Base-by-base conservation (phyloP, 2,329 filamentous ascomycete species). In the Gnomoniopsis sp. region DNA sequence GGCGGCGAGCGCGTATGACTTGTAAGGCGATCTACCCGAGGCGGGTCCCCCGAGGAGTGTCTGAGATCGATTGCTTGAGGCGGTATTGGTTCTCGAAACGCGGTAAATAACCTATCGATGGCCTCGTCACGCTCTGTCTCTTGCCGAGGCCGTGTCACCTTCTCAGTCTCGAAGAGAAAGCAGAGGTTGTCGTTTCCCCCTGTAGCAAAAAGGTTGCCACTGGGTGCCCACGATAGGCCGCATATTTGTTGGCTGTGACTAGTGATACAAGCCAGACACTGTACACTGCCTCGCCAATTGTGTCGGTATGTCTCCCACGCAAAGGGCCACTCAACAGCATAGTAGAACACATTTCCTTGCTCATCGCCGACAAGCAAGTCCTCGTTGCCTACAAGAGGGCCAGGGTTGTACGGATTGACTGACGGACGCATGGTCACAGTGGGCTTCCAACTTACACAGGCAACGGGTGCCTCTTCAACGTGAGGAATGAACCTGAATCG, bases 111-210 rank as follows among this genome's bases (percentile, higher is more conserved):
- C 23, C 36, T 49, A 6, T 63, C 57, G 1, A 53, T 51, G 11
- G 50, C 36, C n/a, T 46, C 48, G 14, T 53, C 56, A n/a, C 34
- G 44, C 14, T 44, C 52, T 11, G 8, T 23, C 8, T 41, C 55
- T 15, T 53, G 49, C n/a, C 47, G 14, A 34, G 59, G 46, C 14
- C 41, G 34, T 52, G 64, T 68, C 19, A 93, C 76, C 44, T 84
- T 80, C 50, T 82, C 79, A 2, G 84, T 82, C 55, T 93, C 85
- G 71, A 96, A 96, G 2, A 98, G 79, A 65, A 87, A 89, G 68
- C 93, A 96, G 3, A 86, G 74, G 68, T 98, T 97, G 76, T 99
- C 95, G 69, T 99, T 98, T 23, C 90, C 91, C 7, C 95, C 93
- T 4, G 90, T 92, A 15, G 91, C 91, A 70, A 99, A 93, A 38